These are phyloP conservation scores for Sugiyamaella boreocaroliniensis DNA, from an alignment of 805 yeast species.

Conservation along the genomic window DNA sequence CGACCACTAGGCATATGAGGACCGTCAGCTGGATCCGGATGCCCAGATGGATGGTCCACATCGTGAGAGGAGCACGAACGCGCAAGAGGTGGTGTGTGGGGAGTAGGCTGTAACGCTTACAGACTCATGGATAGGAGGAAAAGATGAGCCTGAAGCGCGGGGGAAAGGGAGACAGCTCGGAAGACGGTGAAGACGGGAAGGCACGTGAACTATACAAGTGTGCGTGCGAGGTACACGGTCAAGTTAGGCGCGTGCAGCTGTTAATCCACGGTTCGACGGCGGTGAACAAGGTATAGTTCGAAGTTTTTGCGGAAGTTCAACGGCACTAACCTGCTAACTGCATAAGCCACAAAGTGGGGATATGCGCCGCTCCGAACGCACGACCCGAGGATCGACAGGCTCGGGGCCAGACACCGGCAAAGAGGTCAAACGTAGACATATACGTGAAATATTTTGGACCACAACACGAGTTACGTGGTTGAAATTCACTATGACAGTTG, in stretches of 20 bases:
- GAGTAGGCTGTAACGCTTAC: not conserved
- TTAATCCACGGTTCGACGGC: not conserved
- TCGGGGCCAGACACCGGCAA: too few species aligned
- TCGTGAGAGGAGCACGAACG: constrained; percentile 1
- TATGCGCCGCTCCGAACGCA: not conserved
- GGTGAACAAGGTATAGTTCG: not conserved
- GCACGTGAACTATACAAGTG: too few species aligned
- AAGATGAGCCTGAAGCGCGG: not conserved
- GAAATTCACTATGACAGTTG: too few species aligned
- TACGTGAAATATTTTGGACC: too few species aligned
- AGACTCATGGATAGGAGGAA: not conserved
- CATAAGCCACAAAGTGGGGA: not conserved
- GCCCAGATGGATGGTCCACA: constrained; percentile 38
- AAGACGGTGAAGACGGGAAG: too few species aligned
- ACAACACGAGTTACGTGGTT: too few species aligned
- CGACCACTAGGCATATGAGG: constrained; percentile 59
- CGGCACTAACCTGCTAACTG: not conserved
- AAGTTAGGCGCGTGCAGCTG: too few species aligned
- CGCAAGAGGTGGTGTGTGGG: not conserved
- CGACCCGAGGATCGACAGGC: too few species aligned
- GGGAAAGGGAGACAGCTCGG: too few species aligned
- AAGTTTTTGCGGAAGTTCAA: not conserved
- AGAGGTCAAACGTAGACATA: too few species aligned
- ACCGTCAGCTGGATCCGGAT: constrained; percentile 67
- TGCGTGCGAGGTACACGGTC: too few species aligned